phyloP scores from a whole-genome alignment of 2,329 filamentous ascomycete species.

The Sporothrix globosa region DNA sequence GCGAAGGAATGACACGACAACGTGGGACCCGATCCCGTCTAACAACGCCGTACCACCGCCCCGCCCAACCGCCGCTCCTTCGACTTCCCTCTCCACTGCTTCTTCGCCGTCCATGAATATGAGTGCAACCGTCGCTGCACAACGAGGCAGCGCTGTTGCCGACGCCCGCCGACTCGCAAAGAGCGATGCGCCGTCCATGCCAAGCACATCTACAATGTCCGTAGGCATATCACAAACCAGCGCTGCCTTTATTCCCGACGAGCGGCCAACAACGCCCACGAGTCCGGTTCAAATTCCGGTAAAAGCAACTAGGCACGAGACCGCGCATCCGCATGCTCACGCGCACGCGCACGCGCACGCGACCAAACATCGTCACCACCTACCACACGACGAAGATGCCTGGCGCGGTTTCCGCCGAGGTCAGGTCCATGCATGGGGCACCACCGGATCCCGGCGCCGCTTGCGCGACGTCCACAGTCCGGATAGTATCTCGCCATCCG shows the following conservation, averaged over 20 bases:
- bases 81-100: background rate
- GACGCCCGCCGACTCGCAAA: conserved; percentile 11
- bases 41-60: conserved; percentile 18
- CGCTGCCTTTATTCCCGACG: conserved; percentile 21
- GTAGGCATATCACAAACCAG: background rate
- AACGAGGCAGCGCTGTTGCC: conserved; percentile 30
- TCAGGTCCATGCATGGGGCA: background rate
- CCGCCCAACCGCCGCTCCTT: conserved; percentile 23
- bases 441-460: conserved; percentile 3
- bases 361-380: conserved; percentile 44
- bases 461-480: conserved; percentile 52
- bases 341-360: conserved; percentile 40
- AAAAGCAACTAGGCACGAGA: conserved; percentile 47
- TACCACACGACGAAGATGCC: conserved; percentile 29
- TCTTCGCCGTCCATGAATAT: conserved; percentile 9
- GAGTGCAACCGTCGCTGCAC: background rate
- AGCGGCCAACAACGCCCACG: conserved; percentile 48
- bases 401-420: conserved; percentile 23
- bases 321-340: conserved; percentile 42
- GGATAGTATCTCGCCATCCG: conserved; percentile 60
- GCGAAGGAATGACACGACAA: conserved; percentile 16
- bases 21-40: conserved; percentile 19
- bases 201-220: conserved; percentile 35
- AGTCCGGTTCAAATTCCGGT: conserved; percentile 61
- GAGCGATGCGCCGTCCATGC: conserved; percentile 11